Conservation (phyloP, 73 alveolate species). For the Paramecium biaurelia region DNA sequence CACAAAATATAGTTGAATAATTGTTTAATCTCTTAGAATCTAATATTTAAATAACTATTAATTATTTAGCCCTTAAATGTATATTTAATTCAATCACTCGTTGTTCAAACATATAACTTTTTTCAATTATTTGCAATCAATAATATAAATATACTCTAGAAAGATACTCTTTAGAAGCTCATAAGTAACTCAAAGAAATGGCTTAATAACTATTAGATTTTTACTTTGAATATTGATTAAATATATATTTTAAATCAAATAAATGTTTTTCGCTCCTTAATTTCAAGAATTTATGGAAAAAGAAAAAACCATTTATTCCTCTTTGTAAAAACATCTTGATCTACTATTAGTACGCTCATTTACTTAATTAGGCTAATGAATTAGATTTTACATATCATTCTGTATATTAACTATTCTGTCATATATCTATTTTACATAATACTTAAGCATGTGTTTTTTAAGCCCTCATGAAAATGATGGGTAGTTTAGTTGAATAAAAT, state of each 20-base stretch:
- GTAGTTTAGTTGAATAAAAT: neutral
- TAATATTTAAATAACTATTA: neutral
- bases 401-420: neutral
- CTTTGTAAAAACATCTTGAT: neutral
- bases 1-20: neutral
- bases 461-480: constrained; percentile 8
- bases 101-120: neutral
- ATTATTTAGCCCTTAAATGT: neutral
- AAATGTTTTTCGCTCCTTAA: neutral
- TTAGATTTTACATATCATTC: neutral
- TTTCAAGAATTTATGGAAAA: constrained; percentile 18
- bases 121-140: neutral
- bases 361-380: neutral
- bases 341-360: neutral
- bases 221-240: neutral
- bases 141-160: neutral
- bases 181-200: neutral
- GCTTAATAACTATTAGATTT: neutral
- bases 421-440: constrained; percentile 6
- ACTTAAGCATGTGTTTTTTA: neutral
- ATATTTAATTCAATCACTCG: neutral
- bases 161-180: neutral
- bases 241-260: neutral
- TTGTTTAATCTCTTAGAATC: neutral
- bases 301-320: neutral